A percentile compares a stretch with the other conserved stretches of the same genome.
Conservation (phyloP, 2,329 filamentous ascomycete species). For the Graphilbum fragrans region DNA sequence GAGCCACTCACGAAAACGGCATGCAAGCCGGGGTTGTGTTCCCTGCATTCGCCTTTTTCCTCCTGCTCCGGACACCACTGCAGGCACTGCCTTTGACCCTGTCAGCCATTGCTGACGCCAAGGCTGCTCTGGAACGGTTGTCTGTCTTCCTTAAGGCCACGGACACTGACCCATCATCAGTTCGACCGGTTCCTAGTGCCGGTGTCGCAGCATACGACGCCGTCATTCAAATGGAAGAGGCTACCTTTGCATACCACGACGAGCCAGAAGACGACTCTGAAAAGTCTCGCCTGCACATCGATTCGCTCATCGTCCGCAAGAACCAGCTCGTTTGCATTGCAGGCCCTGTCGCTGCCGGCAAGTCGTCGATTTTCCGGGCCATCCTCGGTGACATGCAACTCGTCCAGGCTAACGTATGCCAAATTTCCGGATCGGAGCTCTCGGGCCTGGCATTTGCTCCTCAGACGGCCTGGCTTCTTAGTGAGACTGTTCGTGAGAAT, state of each 20-base stretch:
- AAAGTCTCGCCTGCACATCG: neutral
- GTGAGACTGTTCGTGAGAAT: conserved; percentile 38
- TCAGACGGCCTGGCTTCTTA: conserved; percentile 52
- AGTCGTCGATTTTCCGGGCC: conserved; percentile 13
- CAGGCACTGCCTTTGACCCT: conserved; percentile 11
- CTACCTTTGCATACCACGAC: conserved; percentile 11
- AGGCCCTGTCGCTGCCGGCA: conserved; percentile 14
- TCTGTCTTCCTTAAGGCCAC: conserved; percentile 11
- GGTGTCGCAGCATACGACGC: neutral
- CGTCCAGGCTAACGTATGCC: conserved; percentile 8
- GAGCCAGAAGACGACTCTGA: neutral
- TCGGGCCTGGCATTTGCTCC: conserved; percentile 15
- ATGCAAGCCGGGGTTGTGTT: conserved; percentile 10
- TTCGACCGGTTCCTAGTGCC: conserved; percentile 1
- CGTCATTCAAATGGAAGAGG: conserved; percentile 8
- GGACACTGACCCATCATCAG: conserved; percentile 1
- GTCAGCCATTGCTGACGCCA: conserved; percentile 14
- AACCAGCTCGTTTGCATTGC: conserved; percentile 9
- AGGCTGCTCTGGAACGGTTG: conserved; percentile 13
- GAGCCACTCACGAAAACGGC: conserved; percentile 6
- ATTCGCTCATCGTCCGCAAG: conserved; percentile 4
- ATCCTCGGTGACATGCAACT: conserved; percentile 14
- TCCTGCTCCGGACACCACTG: conserved; percentile 13
- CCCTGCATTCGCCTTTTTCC: conserved; percentile 14
- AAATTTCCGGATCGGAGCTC: too few relatives aligned